A percentile compares a stretch with the other conserved stretches of the same genome.
Conservation (phyloP, 1,139 yeast genomes). For the Sugiyamaella sp. region DNA sequence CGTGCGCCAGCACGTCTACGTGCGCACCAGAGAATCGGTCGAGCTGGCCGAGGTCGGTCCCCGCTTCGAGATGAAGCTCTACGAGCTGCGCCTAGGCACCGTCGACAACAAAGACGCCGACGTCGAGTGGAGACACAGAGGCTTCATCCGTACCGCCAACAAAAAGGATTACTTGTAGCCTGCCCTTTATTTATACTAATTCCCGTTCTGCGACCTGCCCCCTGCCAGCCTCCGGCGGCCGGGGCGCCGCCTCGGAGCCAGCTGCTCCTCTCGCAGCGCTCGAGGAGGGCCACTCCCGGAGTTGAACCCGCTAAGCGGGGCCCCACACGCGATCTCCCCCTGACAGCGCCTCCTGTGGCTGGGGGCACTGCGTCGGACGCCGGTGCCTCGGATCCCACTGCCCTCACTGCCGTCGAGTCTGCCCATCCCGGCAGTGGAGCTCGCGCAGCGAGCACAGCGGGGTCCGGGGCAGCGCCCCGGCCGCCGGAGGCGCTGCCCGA, state of each 20-base stretch:
- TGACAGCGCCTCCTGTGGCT: conserved; percentile 2
- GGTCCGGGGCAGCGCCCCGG: too few relatives aligned
- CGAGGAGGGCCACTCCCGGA: too few relatives aligned
- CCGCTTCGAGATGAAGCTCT: conserved; percentile 94
- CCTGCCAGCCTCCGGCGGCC: conserved; percentile 1
- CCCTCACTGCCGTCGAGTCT: too few relatives aligned
- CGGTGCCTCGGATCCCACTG: too few relatives aligned
- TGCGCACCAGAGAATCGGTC: conserved; percentile 79
- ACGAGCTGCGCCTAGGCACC: conserved; percentile 85
- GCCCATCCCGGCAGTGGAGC: too few relatives aligned
- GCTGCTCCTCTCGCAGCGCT: too few relatives aligned
- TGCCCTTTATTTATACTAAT: conserved; percentile 7
- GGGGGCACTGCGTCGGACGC: conserved; percentile 3
- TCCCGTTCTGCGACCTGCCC: too few relatives aligned
- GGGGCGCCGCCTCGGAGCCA: too few relatives aligned
- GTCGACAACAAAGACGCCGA: conserved; percentile 97
- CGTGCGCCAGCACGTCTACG: conserved; percentile 94
- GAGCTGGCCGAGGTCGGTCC: conserved; percentile 98
- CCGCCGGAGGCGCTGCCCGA: too few relatives aligned
- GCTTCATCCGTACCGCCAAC: conserved; percentile 92
- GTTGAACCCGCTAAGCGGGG: too few relatives aligned
- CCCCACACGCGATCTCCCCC: too few relatives aligned
- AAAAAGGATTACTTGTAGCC: conserved; percentile 77
- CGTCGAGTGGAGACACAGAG: conserved; percentile 91
- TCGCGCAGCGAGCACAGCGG: too few relatives aligned